Percentiles rank a stretch among this genome's conserved stretches.
Evolutionary conservation across 164 flowering plant genomes (phyloP).

Genomic region (Aristolochia fimbriata): DNA sequence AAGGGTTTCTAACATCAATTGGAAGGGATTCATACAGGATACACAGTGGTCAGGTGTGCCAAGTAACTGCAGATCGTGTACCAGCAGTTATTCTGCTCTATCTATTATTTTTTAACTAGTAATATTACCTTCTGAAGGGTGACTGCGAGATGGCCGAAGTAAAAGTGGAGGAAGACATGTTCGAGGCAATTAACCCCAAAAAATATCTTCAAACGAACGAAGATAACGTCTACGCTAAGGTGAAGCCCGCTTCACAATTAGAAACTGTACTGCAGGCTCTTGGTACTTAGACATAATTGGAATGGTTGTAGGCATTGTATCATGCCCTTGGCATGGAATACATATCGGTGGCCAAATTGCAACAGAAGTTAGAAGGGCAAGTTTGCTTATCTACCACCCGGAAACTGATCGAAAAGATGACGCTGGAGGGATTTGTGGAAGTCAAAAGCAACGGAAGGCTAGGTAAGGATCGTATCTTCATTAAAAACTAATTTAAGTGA

Average conservation of each 20-base stretch:
- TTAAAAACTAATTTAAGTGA: neutral
- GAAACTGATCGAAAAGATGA: constrained; percentile 70
- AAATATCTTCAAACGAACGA: constrained; percentile 22
- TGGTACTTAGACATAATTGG: neutral
- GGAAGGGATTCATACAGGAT: constrained; percentile 52
- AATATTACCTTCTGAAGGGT: constrained; percentile 22
- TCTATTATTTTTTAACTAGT: neutral
- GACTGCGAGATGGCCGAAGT: constrained; percentile 40
- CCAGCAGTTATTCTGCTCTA: neutral
- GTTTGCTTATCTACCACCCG: constrained; percentile 49
- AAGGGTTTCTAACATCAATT: constrained; percentile 43
- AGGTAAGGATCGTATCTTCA: constrained; percentile 25
- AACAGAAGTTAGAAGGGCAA: constrained; percentile 58
- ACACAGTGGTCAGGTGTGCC: constrained; percentile 40
- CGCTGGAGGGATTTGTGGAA: constrained; percentile 64
- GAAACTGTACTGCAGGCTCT: neutral
- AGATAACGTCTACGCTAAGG: constrained; percentile 80
- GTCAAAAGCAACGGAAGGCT: constrained; percentile 48
- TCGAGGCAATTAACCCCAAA: constrained; percentile 9
- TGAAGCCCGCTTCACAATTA: constrained; percentile 7
- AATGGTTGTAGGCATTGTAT: constrained; percentile 57
- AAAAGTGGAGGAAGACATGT: constrained; percentile 59
- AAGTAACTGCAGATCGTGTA: neutral
- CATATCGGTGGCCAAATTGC: constrained; percentile 62
- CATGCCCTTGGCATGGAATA: constrained; percentile 84